Conservation (phyloP, 345 rosid species). For the Gossypium australe region DNA sequence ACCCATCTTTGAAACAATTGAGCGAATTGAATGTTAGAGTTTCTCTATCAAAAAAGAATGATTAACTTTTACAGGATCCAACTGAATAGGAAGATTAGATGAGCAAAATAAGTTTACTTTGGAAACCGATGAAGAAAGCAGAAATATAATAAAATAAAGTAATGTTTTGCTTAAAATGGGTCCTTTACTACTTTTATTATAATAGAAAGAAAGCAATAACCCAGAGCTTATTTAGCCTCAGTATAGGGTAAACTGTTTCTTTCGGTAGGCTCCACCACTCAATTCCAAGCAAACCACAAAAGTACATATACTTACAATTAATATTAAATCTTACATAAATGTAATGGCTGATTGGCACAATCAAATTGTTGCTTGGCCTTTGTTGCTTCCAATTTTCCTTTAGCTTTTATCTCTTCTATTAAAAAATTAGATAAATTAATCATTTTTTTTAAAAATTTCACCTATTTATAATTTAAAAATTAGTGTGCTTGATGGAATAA, state of each 20-base stretch:
- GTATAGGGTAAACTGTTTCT: neutral
- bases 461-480: too few species aligned
- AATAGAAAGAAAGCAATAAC: too few species aligned
- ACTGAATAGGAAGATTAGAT: neutral
- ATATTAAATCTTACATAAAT: too few species aligned
- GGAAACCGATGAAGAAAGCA: neutral
- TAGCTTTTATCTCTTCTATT: too few species aligned
- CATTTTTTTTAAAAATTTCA: too few species aligned
- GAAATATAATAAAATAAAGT: neutral
- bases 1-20: neutral
- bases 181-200: neutral
- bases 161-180: conserved; percentile 1
- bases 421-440: too few species aligned
- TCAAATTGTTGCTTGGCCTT: neutral
- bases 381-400: too few species aligned
- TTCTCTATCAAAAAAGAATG: neutral
- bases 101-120: neutral
- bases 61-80: neutral
- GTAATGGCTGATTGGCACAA: neutral
- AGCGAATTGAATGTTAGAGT: neutral
- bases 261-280: neutral
- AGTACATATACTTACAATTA: too few species aligned
- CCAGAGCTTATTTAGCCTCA: neutral
- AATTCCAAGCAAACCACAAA: neutral
- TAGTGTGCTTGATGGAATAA: accelerated